Evolutionary conservation across 1,284 basidiomycete genomes (phyloP), one percentile per base, ranked within the genome.

Genomic region (Malassezia sp.): DNA sequence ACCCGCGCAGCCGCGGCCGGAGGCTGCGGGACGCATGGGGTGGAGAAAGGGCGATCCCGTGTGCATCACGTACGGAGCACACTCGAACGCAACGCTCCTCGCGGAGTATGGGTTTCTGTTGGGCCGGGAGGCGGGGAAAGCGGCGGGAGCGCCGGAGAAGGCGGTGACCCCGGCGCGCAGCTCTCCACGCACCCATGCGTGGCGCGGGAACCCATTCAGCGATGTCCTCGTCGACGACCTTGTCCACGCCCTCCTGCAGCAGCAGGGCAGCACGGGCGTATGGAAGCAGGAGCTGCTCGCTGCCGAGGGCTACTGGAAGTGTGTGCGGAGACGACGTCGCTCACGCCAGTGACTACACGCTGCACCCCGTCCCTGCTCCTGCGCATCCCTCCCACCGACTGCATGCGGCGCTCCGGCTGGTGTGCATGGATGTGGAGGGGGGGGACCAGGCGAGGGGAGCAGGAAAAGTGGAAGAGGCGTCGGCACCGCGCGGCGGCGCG

Each of bases 381-480:
- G 60, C 63, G 1, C 63, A 67, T 53, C 61, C 63, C 4, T 61
- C 59, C 15, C 58, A 67, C 45, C 52, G 64, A 7, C 53, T 67
- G 18, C 43, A 62, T 1, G 49, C 52, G 7, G 63, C 64, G 7
- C 42, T 65, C 2, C 49, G 63, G 12, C 55, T 65, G 0, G 34
- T 59, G 3, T 53, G 53, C 4, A 27, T 66, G n/a, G 41, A 46
- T 8, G 15, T 60, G 2, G 20, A 40, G 9, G 24, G 26, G n/a
- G 18, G 24, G 17, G n/a, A 20, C 33, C 21, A 8, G n/a, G 26
- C 17, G 18, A n/a, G 23, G 32, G 1, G 5, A 26, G 15, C n/a
- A 38, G 14, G 17, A 27, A 15, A 38, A 43, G 23, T 23, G n/a
- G 8, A 38, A 23, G 7, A 24, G 12, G 28, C 32, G 10, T 14